These are phyloP conservation scores for Echites panduratus DNA, from an alignment of 257 asterid species.

Conservation along the genomic window DNA sequence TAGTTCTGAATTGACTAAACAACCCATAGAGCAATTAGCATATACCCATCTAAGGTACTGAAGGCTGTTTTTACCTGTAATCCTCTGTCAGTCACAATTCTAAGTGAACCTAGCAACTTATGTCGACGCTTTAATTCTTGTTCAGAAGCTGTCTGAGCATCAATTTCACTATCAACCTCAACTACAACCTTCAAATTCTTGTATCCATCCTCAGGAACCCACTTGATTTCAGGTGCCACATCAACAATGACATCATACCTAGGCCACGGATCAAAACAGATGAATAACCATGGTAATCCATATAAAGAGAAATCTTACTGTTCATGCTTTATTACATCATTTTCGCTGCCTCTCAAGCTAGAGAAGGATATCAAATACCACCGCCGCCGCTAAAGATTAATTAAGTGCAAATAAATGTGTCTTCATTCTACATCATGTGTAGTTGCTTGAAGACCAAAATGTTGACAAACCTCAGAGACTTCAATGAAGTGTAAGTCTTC, in stretches of 20 bases:
- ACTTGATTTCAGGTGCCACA: conserved; percentile 79
- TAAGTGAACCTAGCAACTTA: conserved; percentile 74
- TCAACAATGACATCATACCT: conserved; percentile 88
- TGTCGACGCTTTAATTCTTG: conserved; percentile 70
- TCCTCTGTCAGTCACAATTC: conserved; percentile 77
- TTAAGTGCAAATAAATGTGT: neutral
- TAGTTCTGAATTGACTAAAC: neutral
- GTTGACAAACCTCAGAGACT: conserved; percentile 63
- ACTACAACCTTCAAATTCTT: conserved; percentile 80
- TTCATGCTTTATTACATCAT: neutral
- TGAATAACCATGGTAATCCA: conserved; percentile 13
- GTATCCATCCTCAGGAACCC: conserved; percentile 89
- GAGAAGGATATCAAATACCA: neutral
- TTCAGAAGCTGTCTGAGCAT: conserved; percentile 70
- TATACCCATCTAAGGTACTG: neutral
- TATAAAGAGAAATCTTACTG: neutral
- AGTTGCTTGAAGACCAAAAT: neutral
- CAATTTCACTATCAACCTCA: conserved; percentile 83
- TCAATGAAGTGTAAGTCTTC: conserved; percentile 51
- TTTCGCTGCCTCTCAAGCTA: neutral
- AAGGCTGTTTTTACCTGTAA: conserved; percentile 48
- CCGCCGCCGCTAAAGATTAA: neutral
- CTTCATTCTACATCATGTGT: neutral
- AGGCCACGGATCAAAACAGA: conserved; percentile 20
- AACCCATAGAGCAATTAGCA: neutral